Evolutionary conservation across 805 yeast species (phyloP), one percentile per base, ranked within the genome.

Genomic region (Kregervanrija pseudodelftensis): DNA sequence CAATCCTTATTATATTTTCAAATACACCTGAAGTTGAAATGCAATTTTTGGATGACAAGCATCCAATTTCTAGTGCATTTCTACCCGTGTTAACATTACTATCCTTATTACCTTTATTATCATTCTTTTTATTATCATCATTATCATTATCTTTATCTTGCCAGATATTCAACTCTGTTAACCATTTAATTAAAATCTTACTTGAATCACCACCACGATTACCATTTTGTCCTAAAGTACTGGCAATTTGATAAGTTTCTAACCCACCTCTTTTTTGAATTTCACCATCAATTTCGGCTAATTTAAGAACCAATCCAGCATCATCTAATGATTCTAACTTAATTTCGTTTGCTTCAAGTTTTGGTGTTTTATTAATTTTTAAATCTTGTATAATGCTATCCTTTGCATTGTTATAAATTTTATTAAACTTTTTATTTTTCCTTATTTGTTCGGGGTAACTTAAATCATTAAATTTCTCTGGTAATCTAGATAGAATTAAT

Each of bases 151-250:
- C 28, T 22, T 22, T 4, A 22, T 22, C 28, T 2, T 33, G 9
- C 31, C 43, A 46, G 1, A 47, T 28, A 5, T 45, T 50, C 35
- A 65, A 41, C 33, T 69, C 73, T 16, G 68, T 65, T 5, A 87
- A 63, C 90, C 95, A 87, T 45, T 79, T 76, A n/a, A 87, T 73
- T 38, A 91, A 66, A 55, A 80, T 70, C 52, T 82, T 85, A 2
- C 96, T 88, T 0, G 96, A 87, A 58, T 91, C 99, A 1, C 96
- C 95, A 0, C 99, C 98, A 49, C 98, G 62, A 39, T 73, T 72
- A 0, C 63, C 59, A 46, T 78, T 76, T 56, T 91, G 99, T 0
- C 99, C 99, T 41, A 79, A 77, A 1, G 84, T 75, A 2, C 96
- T 86, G 0, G 98, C 98, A 15, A 72, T 63, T 57, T 91, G 99